These are phyloP conservation scores for Picea sitchensis DNA, from an alignment of 75 land plant species.

Conservation along the genomic window DNA sequence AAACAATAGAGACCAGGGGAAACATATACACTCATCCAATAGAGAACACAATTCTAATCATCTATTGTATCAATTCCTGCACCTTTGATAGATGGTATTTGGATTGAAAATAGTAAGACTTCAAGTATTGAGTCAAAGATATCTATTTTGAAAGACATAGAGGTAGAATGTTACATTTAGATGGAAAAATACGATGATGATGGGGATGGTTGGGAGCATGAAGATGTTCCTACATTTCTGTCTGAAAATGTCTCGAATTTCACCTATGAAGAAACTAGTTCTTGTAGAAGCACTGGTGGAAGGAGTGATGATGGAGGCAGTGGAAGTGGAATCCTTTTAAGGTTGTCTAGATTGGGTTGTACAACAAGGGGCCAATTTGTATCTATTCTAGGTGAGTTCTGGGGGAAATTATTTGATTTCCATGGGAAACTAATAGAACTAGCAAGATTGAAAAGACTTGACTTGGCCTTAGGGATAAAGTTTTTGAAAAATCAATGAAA, in stretches of 20 bases:
- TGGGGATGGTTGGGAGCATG: slow-evolving; percentile 52
- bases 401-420: slow-evolving; percentile 88
- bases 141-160: slow-evolving; percentile 15
- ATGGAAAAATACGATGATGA: slow-evolving; percentile 64
- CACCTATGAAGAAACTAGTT: slow-evolving; percentile 60
- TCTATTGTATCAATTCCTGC: neutral
- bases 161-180: slow-evolving; percentile 27
- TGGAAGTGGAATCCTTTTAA: slow-evolving; percentile 83
- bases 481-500: neutral
- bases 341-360: slow-evolving; percentile 83
- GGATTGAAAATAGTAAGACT: neutral
- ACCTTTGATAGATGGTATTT: neutral
- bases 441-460: slow-evolving; percentile 39
- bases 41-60: neutral
- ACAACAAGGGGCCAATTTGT: slow-evolving; percentile 84
- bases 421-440: slow-evolving; percentile 73
- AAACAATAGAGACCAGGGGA: neutral
- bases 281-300: slow-evolving; percentile 56
- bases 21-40: neutral
- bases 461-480: slow-evolving; percentile 39
- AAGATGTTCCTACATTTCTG: slow-evolving; percentile 29
- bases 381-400: slow-evolving; percentile 84
- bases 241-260: slow-evolving; percentile 21
- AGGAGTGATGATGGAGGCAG: slow-evolving; percentile 62
- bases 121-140: slow-evolving; percentile 15